Evolutionary conservation across 1,284 basidiomycete species (phyloP), one percentile per base, ranked within the genome.

Genomic region (Taiwanofungus camphoratus): DNA sequence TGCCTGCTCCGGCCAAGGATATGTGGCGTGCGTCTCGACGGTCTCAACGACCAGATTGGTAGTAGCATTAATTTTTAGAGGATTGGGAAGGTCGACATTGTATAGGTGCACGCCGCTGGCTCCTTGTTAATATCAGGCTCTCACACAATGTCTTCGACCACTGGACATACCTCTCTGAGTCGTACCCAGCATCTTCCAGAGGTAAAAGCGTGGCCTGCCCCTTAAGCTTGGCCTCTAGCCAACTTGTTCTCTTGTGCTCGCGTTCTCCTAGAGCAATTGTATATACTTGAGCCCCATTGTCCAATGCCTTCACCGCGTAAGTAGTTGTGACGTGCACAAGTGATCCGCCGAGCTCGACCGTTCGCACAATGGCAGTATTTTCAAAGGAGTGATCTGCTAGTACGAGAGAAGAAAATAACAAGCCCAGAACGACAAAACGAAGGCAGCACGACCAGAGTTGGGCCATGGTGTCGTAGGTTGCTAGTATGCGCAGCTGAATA

Each of bases 321-420:
- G 89, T 88, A 37, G 92, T 94, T 37, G 82, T 87, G 68, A 92
- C 79, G 65, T 85, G 82, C 41, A 90, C 84, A 20, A 90, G 75
- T 22, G 91, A 74, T 47, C 92, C 92, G 31, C 87, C 90, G 31
- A 95, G 83, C 58, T 95, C 92, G 51, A 92, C 71, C 8, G 85
- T 84, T 55, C 90, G 84, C 18, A 91, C 86, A 50, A 96, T 74
- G 46, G 84, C 87, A 15, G 84, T 87, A 59, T 95, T 94, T 73
- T 89, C 79, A 67, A 87, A 95, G 4, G 80, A 74, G 49, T 65
- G 64, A 48, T 59, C 60, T 33, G 70, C 73, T 41, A 53, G 57
- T 31, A 62, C 59, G 41, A 65, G 48, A 8, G 60, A 62, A 32
- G 57, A 58, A 35, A 50, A 55, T 48, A 52, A 49, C 44, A 50